These are phyloP conservation scores for Alternaria novae-zelandiae DNA, from an alignment of 2,329 filamentous ascomycete species.

Conservation along the genomic window DNA sequence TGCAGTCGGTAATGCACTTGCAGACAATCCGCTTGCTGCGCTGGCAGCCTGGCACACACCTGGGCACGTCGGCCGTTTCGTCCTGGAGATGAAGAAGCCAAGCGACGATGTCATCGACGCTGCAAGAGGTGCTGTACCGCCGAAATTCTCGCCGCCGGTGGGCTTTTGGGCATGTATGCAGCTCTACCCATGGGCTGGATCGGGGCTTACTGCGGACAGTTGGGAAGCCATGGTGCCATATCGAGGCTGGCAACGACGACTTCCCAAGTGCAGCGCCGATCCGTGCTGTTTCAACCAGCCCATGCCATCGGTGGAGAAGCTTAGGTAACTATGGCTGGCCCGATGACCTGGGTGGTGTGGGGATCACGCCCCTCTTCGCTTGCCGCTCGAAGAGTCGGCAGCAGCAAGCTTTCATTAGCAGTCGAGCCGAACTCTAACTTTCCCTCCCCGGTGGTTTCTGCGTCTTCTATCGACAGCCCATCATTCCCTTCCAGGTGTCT, in stretches of 20 bases:
- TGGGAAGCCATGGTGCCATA: neutral
- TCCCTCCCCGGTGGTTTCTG: conserved; percentile 1
- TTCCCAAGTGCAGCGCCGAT: neutral
- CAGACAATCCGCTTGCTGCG: conserved; percentile 3
- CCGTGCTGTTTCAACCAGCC: conserved; percentile 11
- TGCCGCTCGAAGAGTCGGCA: conserved; percentile 25
- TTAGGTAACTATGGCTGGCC: conserved; percentile 16
- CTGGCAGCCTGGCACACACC: conserved; percentile 2
- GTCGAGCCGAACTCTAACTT: neutral
- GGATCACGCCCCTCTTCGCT: conserved; percentile 23
- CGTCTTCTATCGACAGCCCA: neutral
- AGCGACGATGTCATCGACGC: neutral
- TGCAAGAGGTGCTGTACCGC: neutral
- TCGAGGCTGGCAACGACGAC: conserved; percentile 3
- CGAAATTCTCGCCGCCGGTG: conserved; percentile 1
- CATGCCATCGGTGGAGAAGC: conserved; percentile 12
- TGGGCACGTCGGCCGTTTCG: neutral
- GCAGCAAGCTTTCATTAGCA: conserved; percentile 5
- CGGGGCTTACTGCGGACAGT: neutral
- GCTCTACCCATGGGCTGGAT: conserved; percentile 6
- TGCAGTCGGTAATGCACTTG: neutral
- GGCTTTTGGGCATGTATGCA: conserved; percentile 7
- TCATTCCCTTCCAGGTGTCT: neutral
- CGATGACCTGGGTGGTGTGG: conserved; percentile 29
- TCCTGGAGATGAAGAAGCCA: neutral